These are phyloP conservation scores for Jasminum sambac DNA, from an alignment of 257 asterid species.

Conservation along the genomic window DNA sequence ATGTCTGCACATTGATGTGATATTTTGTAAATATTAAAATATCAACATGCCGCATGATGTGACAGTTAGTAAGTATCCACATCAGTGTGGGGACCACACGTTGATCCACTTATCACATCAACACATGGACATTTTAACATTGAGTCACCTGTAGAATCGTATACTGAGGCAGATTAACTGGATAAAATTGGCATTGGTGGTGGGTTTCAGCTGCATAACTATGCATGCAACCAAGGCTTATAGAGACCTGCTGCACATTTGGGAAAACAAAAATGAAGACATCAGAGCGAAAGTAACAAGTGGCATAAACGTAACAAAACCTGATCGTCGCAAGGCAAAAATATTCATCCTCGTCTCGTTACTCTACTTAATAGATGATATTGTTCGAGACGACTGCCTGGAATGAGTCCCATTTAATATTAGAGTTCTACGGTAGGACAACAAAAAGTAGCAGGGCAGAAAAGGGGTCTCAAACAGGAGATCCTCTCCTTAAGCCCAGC, in stretches of 20 bases:
- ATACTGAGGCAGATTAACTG: too few relatives aligned
- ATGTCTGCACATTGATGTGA: too few relatives aligned
- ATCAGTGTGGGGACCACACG: too few relatives aligned
- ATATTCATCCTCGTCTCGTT: not conserved
- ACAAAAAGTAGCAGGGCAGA: constrained; percentile 5
- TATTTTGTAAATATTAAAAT: too few relatives aligned
- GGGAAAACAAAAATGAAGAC: not conserved
- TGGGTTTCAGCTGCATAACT: too few relatives aligned
- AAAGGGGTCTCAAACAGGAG: not conserved
- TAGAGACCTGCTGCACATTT: not conserved
- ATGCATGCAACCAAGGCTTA: not conserved
- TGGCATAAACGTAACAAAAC: not conserved
- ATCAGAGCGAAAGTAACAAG: not conserved
- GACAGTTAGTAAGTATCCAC: too few relatives aligned
- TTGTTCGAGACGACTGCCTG: not conserved
- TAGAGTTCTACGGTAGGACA: not conserved
- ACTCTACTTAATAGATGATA: not conserved
- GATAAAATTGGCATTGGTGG: too few relatives aligned
- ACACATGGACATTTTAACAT: too few relatives aligned
- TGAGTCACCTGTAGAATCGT: too few relatives aligned
- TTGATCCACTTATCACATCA: too few relatives aligned
- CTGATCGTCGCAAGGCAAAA: not conserved
- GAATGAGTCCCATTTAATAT: not conserved
- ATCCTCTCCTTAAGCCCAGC: constrained; percentile 28
- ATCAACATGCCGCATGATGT: too few relatives aligned